These are phyloP conservation scores for Jaltomata sinuosa DNA, from an alignment of 257 asterid species.

Conservation along the genomic window DNA sequence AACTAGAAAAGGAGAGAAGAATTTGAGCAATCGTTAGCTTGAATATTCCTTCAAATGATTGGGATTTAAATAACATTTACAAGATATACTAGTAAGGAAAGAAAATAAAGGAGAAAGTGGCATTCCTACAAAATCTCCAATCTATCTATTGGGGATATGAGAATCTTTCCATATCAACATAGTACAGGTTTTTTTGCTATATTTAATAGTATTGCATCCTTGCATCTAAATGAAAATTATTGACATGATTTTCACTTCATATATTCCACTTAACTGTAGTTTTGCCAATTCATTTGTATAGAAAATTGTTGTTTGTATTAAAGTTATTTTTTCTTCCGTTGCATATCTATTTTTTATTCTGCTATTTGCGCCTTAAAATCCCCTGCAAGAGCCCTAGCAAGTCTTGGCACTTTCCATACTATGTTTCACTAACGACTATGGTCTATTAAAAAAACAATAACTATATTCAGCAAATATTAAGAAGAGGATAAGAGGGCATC, in stretches of 20 bases:
- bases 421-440: background rate
- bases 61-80: background rate
- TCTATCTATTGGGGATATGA: background rate
- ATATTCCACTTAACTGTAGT: background rate
- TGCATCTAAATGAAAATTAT: background rate
- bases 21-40: too few relatives aligned
- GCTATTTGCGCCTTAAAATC: background rate
- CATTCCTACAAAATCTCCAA: background rate
- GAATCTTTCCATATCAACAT: background rate
- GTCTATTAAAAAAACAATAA: background rate
- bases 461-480: background rate
- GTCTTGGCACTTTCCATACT: background rate
- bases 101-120: background rate
- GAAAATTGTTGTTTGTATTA: background rate
- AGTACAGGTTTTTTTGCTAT: background rate
- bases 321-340: background rate
- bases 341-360: background rate
- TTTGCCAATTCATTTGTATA: background rate
- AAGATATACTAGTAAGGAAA: background rate
- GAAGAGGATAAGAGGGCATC: background rate
- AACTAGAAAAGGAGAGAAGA: too few relatives aligned
- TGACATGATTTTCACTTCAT: background rate
- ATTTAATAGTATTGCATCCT: background rate
- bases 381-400: background rate
- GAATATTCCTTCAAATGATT: too few relatives aligned